These are phyloP conservation scores for Heliamphora pulchella DNA, from an alignment of 179 eudicot genomes.

Conservation along the genomic window DNA sequence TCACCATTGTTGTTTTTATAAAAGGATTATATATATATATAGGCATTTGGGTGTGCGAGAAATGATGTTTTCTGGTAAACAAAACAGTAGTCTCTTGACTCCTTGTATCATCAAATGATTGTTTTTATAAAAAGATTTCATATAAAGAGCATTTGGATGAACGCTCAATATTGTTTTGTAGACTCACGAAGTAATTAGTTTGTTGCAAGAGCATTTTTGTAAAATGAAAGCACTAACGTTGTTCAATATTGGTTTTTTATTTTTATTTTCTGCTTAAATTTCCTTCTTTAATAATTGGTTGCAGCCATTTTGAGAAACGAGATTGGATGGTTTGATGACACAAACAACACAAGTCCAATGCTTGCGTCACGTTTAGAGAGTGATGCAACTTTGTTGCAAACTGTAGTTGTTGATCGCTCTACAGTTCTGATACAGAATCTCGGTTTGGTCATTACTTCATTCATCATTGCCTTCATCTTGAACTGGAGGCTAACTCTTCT, in stretches of 20 bases:
- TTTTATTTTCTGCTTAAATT: neutral
- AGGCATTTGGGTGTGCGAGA: slow-evolving; percentile 43
- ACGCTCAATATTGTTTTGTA: slow-evolving; percentile 22
- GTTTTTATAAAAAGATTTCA: neutral
- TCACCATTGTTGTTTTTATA: neutral
- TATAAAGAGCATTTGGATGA: slow-evolving; percentile 23
- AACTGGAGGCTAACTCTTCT: slow-evolving; percentile 92
- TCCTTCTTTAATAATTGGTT: slow-evolving; percentile 14
- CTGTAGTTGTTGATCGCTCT: slow-evolving; percentile 68
- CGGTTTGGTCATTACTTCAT: slow-evolving; percentile 70
- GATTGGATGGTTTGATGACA: slow-evolving; percentile 88
- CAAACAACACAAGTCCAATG: slow-evolving; percentile 66
- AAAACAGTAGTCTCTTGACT: neutral
- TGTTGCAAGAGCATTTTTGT: neutral
- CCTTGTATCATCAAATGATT: neutral
- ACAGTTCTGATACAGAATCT: slow-evolving; percentile 69
- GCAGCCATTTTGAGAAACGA: slow-evolving; percentile 91
- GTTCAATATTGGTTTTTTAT: neutral
- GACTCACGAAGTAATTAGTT: neutral
- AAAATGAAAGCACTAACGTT: neutral
- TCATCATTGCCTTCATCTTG: slow-evolving; percentile 71
- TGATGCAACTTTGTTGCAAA: slow-evolving; percentile 77
- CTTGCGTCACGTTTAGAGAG: slow-evolving; percentile 82
- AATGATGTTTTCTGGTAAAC: slow-evolving; percentile 81
- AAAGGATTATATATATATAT: too few relatives aligned